Base-by-base conservation (phyloP, 441 rosid species). In the Hura crepitans region DNA sequence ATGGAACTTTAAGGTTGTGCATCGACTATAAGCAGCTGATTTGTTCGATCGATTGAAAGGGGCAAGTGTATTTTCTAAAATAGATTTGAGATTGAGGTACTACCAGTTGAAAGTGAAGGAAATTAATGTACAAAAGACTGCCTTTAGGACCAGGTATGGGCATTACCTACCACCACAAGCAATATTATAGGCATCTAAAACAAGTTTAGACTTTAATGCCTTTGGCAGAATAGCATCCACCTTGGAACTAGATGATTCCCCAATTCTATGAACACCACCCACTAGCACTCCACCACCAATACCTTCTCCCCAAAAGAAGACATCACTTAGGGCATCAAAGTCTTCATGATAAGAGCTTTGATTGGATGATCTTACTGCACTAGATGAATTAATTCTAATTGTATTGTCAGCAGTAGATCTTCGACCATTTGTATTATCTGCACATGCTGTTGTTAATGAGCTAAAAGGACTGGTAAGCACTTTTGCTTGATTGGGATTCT, bases 251-350 rank as follows among this genome's bases (percentile, higher is more conserved):
- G 66, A 68, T 51, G 74, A 62, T 68, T 71, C 37, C 56, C 79
- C 81, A 72, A 60, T 55, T 69, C 77, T 80, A 25, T 78, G 68
- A 50, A 54, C 58, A n/a, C 82, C 76, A 47, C 87, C 82, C 2
- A 85, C 87, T 68, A 87, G 62, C 39, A 87, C 62, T 70, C 91
- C 91, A 60, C 80, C 87, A 30, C 82, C 82, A 33, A 76, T 63
- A 73, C 88, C 86, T 84, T 88, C 90, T 75, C 97, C 97, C 97
- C 97, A 91, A 5, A 87, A 60, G 73, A 84, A 91, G 73, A 89
- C 87, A 80, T 91, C 97, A 65, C 92, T 90, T 22, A 91, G 55
- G 65, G 95, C 86, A 82, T 91, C 91, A 58, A 82, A 83, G 64
- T 85, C 92, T 61, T 89, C 90, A 42, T 72, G 85, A 72, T 13